phyloP scores from a whole-genome alignment of 139 green algal species.

The Chlorokybus atmophyticus region DNA sequence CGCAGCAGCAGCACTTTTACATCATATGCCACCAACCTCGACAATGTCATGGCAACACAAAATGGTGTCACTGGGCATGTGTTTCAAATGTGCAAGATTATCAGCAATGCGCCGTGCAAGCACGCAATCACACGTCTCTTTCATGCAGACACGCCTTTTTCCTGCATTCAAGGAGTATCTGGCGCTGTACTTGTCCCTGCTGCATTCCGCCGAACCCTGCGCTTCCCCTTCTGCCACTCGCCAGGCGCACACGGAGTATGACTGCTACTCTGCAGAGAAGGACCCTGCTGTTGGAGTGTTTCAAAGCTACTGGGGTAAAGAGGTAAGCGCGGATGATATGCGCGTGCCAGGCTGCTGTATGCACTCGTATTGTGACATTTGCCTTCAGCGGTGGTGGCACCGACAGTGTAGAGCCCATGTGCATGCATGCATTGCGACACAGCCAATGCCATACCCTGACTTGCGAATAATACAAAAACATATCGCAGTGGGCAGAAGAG shows the following conservation, averaged over 20 bases:
- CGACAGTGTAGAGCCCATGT: no score
- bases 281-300: conserved; percentile 10
- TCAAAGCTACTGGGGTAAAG: conserved; percentile 4
- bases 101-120: background rate
- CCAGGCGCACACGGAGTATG: conserved; percentile 3
- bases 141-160: conserved; percentile 12
- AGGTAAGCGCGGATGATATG: no score
- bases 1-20: conserved; percentile 4
- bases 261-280: conserved; percentile 6
- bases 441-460: no score
- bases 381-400: no score
- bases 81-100: background rate
- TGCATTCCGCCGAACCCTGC: conserved; percentile 2
- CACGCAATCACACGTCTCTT: background rate
- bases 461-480: no score
- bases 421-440: no score
- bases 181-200: conserved; percentile 5
- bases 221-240: background rate
- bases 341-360: no score
- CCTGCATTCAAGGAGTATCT: conserved; percentile 10
- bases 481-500: no score
- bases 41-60: background rate
- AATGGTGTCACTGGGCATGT: background rate
- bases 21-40: background rate
- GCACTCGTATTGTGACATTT: no score